A percentile compares a stretch with the other conserved stretches of the same genome.
phyloP scores from a whole-genome alignment of 2,329 filamentous ascomycete genomes.

The Alternaria viburni region DNA sequence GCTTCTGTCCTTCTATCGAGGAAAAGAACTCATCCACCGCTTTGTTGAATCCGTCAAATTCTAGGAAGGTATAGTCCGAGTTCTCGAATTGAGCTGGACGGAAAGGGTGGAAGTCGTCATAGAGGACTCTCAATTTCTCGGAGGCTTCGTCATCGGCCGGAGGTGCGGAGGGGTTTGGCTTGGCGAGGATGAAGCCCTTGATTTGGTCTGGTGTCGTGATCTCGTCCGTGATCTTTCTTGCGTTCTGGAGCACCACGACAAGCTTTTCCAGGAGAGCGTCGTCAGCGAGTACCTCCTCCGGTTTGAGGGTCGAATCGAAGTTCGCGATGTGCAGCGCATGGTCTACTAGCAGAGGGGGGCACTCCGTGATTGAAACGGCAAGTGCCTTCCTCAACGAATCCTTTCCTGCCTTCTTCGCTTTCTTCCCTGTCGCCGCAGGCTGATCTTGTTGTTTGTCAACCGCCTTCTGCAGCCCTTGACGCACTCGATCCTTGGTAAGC shows the following conservation, averaged over 20 bases:
- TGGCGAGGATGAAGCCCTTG: conserved; percentile 89
- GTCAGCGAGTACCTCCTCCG: conserved; percentile 72
- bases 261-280: conserved; percentile 70
- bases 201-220: conserved; percentile 70
- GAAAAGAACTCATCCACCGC: conserved; percentile 98
- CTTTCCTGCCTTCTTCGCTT: conserved; percentile 74
- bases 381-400: conserved; percentile 81
- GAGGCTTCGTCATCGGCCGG: conserved; percentile 51
- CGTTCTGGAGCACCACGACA: conserved; percentile 71
- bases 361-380: conserved; percentile 83
- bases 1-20: conserved; percentile 89
- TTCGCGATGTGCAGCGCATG: conserved; percentile 75
- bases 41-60: conserved; percentile 86
- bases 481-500: conserved; percentile 75
- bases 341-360: conserved; percentile 86
- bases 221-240: conserved; percentile 70
- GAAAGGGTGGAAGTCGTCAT: conserved; percentile 96
- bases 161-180: conserved; percentile 49
- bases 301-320: conserved; percentile 72
- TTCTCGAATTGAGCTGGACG: conserved; percentile 80
- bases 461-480: conserved; percentile 70
- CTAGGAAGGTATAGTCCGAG: conserved; percentile 69
- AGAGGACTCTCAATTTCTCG: conserved; percentile 64
- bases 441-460: conserved; percentile 63
- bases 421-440: conserved; percentile 61